Percentiles rank a stretch among this genome's conserved stretches.
Conservation (phyloP, 441 rosid species). For the Theobroma grandiflorum region DNA sequence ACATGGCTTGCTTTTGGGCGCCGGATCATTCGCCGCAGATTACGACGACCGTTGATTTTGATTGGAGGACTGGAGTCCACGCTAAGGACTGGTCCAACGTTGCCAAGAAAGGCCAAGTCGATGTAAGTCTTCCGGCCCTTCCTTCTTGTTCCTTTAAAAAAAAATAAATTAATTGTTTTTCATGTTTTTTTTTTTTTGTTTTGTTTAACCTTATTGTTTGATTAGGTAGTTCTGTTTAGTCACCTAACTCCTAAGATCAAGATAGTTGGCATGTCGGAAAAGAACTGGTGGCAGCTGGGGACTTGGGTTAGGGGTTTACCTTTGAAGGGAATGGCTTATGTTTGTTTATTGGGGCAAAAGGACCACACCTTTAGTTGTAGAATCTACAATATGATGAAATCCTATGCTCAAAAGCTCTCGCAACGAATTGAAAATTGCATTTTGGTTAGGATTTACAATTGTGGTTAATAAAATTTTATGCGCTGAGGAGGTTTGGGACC, state of each 20-base stretch:
- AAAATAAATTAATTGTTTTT: not conserved
- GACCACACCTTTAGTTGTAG: not conserved
- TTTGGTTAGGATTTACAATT: not conserved
- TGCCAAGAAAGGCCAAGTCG: conserved; percentile 74
- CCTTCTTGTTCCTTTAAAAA: not conserved
- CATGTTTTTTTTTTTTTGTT: not conserved
- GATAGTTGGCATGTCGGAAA: not conserved
- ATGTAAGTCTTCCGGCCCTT: conserved; percentile 46
- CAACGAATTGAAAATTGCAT: not conserved
- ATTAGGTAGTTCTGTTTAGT: not conserved
- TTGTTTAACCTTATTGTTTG: not conserved
- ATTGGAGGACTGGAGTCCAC: conserved; percentile 73
- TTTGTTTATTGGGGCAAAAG: not conserved
- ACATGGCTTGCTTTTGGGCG: conserved; percentile 63
- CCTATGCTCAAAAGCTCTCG: not conserved
- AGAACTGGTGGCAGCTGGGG: not conserved
- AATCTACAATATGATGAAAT: not conserved
- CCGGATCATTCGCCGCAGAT: conserved; percentile 51
- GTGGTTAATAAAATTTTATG: not conserved
- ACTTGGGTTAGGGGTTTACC: not conserved
- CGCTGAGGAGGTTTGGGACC: not conserved
- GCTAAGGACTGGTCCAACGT: conserved; percentile 73
- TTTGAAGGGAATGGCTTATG: not conserved
- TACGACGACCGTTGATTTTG: conserved; percentile 59
- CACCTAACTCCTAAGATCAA: not conserved